These are phyloP conservation scores for Suillus ampliporus DNA, from an alignment of 768 basidiomycete genomes.

Conservation along the genomic window DNA sequence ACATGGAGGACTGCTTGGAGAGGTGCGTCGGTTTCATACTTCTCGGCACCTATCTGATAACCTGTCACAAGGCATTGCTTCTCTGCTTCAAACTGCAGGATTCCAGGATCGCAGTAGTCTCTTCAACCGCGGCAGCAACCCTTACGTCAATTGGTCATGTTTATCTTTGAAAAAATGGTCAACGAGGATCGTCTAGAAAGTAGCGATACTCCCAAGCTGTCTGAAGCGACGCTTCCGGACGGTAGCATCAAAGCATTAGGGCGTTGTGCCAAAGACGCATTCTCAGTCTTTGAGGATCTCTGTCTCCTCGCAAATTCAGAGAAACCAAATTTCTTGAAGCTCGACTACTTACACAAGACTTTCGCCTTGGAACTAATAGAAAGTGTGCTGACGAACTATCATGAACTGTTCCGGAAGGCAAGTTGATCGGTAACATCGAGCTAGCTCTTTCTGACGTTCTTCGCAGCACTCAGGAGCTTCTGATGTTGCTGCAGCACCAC, in stretches of 20 bases:
- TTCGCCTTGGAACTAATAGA: slow-evolving; percentile 98
- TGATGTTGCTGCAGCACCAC: slow-evolving; percentile 87
- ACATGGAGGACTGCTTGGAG: slow-evolving; percentile 78
- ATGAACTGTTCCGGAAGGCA: slow-evolving; percentile 83
- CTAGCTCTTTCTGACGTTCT: slow-evolving; percentile 10
- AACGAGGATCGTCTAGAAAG: slow-evolving; percentile 65
- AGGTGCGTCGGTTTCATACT: slow-evolving; percentile 56
- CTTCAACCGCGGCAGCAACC: slow-evolving; percentile 95
- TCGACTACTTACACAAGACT: slow-evolving; percentile 86
- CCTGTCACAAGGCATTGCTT: slow-evolving; percentile 71
- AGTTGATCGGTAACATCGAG: slow-evolving; percentile 16
- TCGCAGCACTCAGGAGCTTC: slow-evolving; percentile 77
- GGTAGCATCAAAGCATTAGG: slow-evolving; percentile 66
- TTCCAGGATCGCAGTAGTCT: slow-evolving; percentile 94
- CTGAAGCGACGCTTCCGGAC: slow-evolving; percentile 66
- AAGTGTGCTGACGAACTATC: slow-evolving; percentile 93
- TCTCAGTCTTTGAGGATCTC: slow-evolving; percentile 89
- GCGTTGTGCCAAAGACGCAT: slow-evolving; percentile 84
- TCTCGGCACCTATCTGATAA: not conserved
- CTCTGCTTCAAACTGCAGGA: slow-evolving; percentile 96
- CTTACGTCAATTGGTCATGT: slow-evolving; percentile 96
- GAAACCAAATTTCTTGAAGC: slow-evolving; percentile 79
- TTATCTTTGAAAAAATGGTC: slow-evolving; percentile 93
- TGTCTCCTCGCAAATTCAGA: slow-evolving; percentile 87
- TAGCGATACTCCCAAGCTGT: slow-evolving; percentile 20